phyloP scores from a whole-genome alignment of 2,329 filamentous ascomycete genomes.

The Sporothrix pseudoabietina region DNA sequence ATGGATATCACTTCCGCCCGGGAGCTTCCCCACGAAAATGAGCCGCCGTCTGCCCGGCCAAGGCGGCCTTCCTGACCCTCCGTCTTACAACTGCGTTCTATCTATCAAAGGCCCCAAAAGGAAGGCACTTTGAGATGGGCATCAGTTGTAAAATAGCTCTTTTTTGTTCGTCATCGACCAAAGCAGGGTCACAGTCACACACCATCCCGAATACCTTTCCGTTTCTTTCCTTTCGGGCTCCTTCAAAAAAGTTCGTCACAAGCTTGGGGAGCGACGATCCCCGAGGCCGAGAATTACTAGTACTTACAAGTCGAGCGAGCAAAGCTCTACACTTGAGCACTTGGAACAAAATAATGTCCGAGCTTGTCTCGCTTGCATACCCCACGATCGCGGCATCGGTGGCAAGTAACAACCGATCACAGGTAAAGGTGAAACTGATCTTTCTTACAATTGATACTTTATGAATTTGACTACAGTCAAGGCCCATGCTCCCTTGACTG shows the following conservation, averaged over 20 bases:
- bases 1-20: background rate
- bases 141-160: background rate
- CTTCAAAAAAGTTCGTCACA: background rate
- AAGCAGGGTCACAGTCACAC: background rate
- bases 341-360: background rate
- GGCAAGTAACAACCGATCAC: background rate
- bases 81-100: conserved; percentile 8
- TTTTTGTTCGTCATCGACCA: background rate
- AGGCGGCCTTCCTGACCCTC: background rate
- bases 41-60: background rate
- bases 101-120: background rate
- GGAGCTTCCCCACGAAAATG: conserved; percentile 22
- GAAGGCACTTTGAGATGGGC: background rate
- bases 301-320: background rate
- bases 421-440: background rate
- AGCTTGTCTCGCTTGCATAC: background rate
- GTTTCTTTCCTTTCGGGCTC: background rate
- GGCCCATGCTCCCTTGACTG: no score
- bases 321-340: background rate
- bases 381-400: background rate
- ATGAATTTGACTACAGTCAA: background rate
- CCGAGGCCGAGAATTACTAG: background rate
- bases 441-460: background rate
- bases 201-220: background rate
- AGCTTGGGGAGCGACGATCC: background rate